phyloP scores from a whole-genome alignment of 2,329 filamentous ascomycete species.

The Penicillium sp. region DNA sequence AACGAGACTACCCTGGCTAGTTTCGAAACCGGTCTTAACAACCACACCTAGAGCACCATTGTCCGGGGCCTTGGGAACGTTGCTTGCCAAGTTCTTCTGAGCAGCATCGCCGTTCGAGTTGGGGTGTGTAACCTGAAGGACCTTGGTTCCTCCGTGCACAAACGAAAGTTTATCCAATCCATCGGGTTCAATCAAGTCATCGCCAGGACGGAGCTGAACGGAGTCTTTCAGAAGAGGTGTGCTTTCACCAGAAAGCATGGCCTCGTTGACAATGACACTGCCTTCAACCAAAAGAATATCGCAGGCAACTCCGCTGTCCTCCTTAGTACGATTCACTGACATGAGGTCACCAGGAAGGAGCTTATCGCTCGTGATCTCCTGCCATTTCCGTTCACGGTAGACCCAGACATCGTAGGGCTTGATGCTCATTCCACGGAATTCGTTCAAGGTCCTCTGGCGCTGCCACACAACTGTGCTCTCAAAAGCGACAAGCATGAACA shows the following conservation, averaged over 20 bases:
- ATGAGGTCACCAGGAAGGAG: slow-evolving; percentile 91
- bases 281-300: slow-evolving; percentile 96
- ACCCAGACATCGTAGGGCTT: slow-evolving; percentile 96
- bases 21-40: slow-evolving; percentile 97
- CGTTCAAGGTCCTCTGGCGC: slow-evolving; percentile 87
- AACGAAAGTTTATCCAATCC: slow-evolving; percentile 96
- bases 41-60: slow-evolving; percentile 92
- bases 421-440: slow-evolving; percentile 99
- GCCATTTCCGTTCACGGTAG: slow-evolving; percentile 83
- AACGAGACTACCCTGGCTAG: slow-evolving; percentile 93
- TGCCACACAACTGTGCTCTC: slow-evolving; percentile 99
- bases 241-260: slow-evolving; percentile 97
- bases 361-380: slow-evolving; percentile 83
- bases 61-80: slow-evolving; percentile 81
- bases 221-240: slow-evolving; percentile 97
- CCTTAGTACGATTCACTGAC: slow-evolving; percentile 89
- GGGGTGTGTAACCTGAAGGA: slow-evolving; percentile 89
- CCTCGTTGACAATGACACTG: slow-evolving; percentile 96
- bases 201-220: slow-evolving; percentile 79
- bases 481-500: slow-evolving; percentile 97
- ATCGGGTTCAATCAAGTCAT: slow-evolving; percentile 79
- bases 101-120: slow-evolving; percentile 65
- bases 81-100: slow-evolving; percentile 68
- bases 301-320: slow-evolving; percentile 94
- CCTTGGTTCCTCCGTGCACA: slow-evolving; percentile 95